phyloP scores from a whole-genome alignment of 805 yeast genomes.

The Zygosaccharomyces kombuchaensis region DNA sequence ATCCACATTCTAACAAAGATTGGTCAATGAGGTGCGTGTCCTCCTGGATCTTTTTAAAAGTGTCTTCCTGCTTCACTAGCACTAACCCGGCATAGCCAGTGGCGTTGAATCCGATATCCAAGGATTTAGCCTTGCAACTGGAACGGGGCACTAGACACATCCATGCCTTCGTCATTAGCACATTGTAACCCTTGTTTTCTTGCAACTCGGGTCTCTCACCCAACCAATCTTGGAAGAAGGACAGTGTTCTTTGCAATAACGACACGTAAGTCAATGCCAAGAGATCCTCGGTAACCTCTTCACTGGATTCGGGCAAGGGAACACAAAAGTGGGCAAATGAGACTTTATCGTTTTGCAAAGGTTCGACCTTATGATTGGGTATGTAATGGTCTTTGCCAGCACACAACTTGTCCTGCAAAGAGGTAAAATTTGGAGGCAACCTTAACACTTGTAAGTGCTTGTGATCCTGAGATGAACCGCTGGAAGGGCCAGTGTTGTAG shows the following conservation, averaged over 20 bases:
- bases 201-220: conserved; percentile 23
- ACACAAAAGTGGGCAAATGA: conserved; percentile 80
- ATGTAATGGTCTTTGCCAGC: conserved; percentile 44
- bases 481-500: conserved; percentile 79
- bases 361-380: conserved; percentile 53
- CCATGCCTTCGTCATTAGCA: conserved; percentile 77
- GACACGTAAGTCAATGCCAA: conserved; percentile 68
- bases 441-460: conserved; percentile 85
- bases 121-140: conserved; percentile 44
- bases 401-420: conserved; percentile 53
- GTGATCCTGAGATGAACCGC: conserved; percentile 95
- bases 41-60: conserved; percentile 44
- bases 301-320: conserved; percentile 48
- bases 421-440: conserved; percentile 54
- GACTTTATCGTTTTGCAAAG: conserved; percentile 55
- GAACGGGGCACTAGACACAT: conserved; percentile 84
- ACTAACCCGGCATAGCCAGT: conserved; percentile 77
- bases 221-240: conserved; percentile 54
- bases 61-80: conserved; percentile 64
- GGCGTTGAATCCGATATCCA: conserved; percentile 63
- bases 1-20: conserved; percentile 64
- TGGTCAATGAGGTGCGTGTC: conserved; percentile 42
- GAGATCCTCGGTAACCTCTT: conserved; percentile 49
- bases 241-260: conserved; percentile 65
- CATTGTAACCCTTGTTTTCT: conserved; percentile 63